A percentile compares a stretch with the other conserved stretches of the same genome.
Evolutionary conservation across 2,329 filamentous ascomycete genomes (phyloP).

Genomic region (Aspergillus novoparasiticus): DNA sequence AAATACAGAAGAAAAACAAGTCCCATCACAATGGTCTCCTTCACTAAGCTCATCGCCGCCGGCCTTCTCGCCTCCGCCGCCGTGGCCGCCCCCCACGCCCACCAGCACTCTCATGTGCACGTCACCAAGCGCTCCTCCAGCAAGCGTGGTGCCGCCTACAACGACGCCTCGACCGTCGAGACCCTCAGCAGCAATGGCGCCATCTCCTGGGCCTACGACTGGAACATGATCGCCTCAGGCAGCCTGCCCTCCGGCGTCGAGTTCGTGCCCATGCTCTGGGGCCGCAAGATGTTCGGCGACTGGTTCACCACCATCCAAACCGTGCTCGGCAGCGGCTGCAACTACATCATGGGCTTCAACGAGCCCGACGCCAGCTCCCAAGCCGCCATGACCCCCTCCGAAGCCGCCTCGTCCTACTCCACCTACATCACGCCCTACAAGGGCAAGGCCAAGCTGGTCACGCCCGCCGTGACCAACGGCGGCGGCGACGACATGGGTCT

Average conservation of each 20-base stretch:
- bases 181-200: slow-evolving; percentile 32
- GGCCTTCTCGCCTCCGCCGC: slow-evolving; percentile 38
- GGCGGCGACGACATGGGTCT: slow-evolving; percentile 36
- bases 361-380: slow-evolving; percentile 47
- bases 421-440: slow-evolving; percentile 42
- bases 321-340: slow-evolving; percentile 37
- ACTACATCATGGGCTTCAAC: slow-evolving; percentile 49
- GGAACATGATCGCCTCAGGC: slow-evolving; percentile 38
- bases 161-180: slow-evolving; percentile 35
- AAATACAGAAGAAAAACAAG: background rate
- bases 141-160: slow-evolving; percentile 44
- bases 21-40: slow-evolving; percentile 40
- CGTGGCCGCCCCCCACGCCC: slow-evolving; percentile 34
- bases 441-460: slow-evolving; percentile 43
- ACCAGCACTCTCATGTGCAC: slow-evolving; percentile 7
- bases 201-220: slow-evolving; percentile 51
- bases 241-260: slow-evolving; percentile 37
- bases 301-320: slow-evolving; percentile 40
- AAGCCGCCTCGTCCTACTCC: slow-evolving; percentile 41
- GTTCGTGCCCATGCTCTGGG: slow-evolving; percentile 52
- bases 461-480: slow-evolving; percentile 46
- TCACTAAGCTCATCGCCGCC: slow-evolving; percentile 36
- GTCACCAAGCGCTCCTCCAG: slow-evolving; percentile 11
- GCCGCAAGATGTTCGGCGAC: slow-evolving; percentile 35
- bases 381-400: slow-evolving; percentile 39